Evolutionary conservation across 495 filamentous ascomycete genomes (phyloP).

Genomic region (Terfezia boudieri): DNA sequence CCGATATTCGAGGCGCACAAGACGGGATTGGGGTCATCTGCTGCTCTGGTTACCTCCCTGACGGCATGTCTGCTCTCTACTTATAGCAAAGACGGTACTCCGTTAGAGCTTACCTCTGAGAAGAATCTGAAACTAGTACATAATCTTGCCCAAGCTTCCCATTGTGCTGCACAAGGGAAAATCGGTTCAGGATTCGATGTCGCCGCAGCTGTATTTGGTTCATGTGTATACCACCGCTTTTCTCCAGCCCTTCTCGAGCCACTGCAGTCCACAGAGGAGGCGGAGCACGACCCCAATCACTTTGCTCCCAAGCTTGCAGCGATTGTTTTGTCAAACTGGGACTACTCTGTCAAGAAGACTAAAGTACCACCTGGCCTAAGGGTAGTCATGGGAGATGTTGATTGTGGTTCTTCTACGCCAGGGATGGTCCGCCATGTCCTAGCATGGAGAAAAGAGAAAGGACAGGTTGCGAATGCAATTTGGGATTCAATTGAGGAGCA

Average conservation of each 20-base stretch:
- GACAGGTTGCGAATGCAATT: slow-evolving; percentile 38
- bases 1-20: slow-evolving; percentile 66
- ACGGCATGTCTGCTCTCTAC: slow-evolving; percentile 53
- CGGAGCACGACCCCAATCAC: slow-evolving; percentile 35
- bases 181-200: slow-evolving; percentile 92
- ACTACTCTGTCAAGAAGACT: slow-evolving; percentile 28
- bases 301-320: slow-evolving; percentile 44
- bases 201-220: slow-evolving; percentile 78
- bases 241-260: slow-evolving; percentile 48
- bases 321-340: slow-evolving; percentile 53
- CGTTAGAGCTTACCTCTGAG: slow-evolving; percentile 28
- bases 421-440: slow-evolving; percentile 87
- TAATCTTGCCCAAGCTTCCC: slow-evolving; percentile 78
- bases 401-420: slow-evolving; percentile 81
- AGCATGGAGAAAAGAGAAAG: slow-evolving; percentile 50
- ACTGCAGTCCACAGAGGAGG: slow-evolving; percentile 21
- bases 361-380: slow-evolving; percentile 39
- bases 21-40: slow-evolving; percentile 87
- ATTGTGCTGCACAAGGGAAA: slow-evolving; percentile 93
- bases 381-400: slow-evolving; percentile 84
- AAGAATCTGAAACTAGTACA: slow-evolving; percentile 35
- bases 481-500: slow-evolving; percentile 51
- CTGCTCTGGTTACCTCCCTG: slow-evolving; percentile 80
- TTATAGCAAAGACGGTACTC: slow-evolving; percentile 7
- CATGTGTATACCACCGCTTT: slow-evolving; percentile 76